Conservation (phyloP, 2,329 filamentous ascomycete species). For the Neonectria magnoliae region DNA sequence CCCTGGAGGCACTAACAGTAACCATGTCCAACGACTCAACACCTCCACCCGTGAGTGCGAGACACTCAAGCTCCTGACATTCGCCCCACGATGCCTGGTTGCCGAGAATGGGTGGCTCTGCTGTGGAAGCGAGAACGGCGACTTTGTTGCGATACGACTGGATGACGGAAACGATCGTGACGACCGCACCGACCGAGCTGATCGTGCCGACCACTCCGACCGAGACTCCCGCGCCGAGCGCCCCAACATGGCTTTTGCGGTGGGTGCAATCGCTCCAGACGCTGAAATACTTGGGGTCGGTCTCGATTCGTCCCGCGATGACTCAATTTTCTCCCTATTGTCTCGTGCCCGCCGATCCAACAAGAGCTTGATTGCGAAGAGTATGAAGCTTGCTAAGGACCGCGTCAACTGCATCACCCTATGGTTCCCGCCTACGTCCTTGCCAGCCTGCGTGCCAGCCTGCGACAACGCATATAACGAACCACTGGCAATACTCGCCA, state of each 20-base stretch:
- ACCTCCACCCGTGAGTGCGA: conserved; percentile 76
- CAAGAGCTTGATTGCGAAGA: conserved; percentile 60
- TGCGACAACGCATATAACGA: conserved; percentile 55
- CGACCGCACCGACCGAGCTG: conserved; percentile 37
- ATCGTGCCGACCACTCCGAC: conserved; percentile 40
- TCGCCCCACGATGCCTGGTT: conserved; percentile 85
- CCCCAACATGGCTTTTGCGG: conserved; percentile 21
- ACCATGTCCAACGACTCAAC: conserved; percentile 73
- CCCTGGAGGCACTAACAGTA: conserved; percentile 76
- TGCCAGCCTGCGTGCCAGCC: conserved; percentile 35
- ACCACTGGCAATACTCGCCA: conserved; percentile 78
- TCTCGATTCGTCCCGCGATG: conserved; percentile 47
- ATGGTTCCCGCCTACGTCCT: conserved; percentile 62
- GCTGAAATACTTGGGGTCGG: conserved; percentile 44
- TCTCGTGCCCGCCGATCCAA: conserved; percentile 52
- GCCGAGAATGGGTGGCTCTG: conserved; percentile 89
- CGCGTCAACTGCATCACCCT: conserved; percentile 74
- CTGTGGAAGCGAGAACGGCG: conserved; percentile 87
- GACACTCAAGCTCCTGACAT: conserved; percentile 76
- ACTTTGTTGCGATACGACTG: conserved; percentile 83
- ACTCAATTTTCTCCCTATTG: conserved; percentile 49
- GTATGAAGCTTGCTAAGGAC: conserved; percentile 65
- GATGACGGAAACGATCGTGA: conserved; percentile 49
- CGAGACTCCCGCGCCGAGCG: conserved; percentile 4
- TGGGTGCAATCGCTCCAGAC: conserved; percentile 44